Percentiles rank a stretch among this genome's conserved stretches.
Conservation (phyloP, 2,329 filamentous ascomycete species). For the Purpureocillium takamizusanense region DNA sequence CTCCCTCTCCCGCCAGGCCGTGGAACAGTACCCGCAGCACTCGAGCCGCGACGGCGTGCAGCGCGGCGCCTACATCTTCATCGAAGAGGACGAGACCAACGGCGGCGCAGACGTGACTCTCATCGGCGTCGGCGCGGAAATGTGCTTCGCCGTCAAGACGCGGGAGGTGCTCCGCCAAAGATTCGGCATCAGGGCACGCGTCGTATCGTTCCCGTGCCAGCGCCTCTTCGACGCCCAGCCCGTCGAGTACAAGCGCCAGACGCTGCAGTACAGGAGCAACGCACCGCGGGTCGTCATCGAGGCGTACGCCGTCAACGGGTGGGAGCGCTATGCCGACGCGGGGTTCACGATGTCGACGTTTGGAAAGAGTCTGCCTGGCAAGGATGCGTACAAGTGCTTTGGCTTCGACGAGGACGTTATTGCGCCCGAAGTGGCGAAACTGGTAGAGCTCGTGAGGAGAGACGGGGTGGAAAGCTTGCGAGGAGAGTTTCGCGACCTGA, state of each 20-base stretch:
- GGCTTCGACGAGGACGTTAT: conserved; percentile 40
- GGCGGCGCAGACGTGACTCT: conserved; percentile 36
- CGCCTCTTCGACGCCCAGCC: conserved; percentile 33
- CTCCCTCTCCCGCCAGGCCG: conserved; percentile 35
- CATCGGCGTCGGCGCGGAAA: conserved; percentile 28
- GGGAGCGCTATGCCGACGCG: conserved; percentile 52
- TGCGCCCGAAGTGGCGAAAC: conserved; percentile 22
- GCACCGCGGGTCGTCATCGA: conserved; percentile 49
- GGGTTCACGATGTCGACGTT: conserved; percentile 44
- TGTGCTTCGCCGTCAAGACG: conserved; percentile 22
- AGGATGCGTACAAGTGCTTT: conserved; percentile 45
- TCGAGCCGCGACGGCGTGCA: conserved; percentile 29
- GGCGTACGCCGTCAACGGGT: conserved; percentile 47
- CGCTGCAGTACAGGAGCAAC: conserved; percentile 31
- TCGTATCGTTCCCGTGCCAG: conserved; percentile 36
- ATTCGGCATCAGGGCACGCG: conserved; percentile 25
- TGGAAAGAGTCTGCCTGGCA: conserved; percentile 45
- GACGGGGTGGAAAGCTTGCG: conserved; percentile 19
- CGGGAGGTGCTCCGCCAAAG: conserved; percentile 26
- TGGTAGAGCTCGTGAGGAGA: conserved; percentile 18
- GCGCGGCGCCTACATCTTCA: conserved; percentile 37
- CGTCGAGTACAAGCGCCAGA: conserved; percentile 33
- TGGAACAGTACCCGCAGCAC: conserved; percentile 28
- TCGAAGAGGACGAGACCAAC: conserved; percentile 29
- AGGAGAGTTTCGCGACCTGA: conserved; percentile 22